A percentile compares a stretch with the other conserved stretches of the same genome.
Conservation (phyloP, 2,329 filamentous ascomycete species). For the Penicillium sp. region DNA sequence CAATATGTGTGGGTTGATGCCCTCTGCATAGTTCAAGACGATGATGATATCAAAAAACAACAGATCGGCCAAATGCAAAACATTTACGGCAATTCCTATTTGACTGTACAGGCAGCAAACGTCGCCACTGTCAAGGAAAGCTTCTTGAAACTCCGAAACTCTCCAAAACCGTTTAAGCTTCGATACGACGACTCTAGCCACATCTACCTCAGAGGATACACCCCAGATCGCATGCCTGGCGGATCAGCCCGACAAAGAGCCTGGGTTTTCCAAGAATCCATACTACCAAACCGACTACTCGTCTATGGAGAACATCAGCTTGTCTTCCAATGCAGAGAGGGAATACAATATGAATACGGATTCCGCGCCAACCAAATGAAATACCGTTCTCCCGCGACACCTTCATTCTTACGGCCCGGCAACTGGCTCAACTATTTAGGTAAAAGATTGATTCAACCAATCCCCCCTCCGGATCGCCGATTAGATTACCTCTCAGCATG, state of each 20-base stretch:
- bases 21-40: not conserved
- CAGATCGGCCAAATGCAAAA: not conserved
- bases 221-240: not conserved
- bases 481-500: not conserved
- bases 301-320: not conserved
- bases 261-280: not conserved
- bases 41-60: not conserved
- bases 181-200: not conserved
- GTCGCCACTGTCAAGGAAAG: not conserved
- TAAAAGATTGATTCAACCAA: not conserved
- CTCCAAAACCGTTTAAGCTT: not conserved
- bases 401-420: not conserved
- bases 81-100: not conserved
- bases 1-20: not conserved
- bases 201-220: not conserved
- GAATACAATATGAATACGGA: not conserved
- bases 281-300: not conserved
- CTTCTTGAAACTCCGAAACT: not conserved
- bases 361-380: not conserved
- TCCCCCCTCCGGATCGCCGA: not conserved
- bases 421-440: not conserved
- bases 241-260: not conserved
- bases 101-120: not conserved
- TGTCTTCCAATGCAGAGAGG: not conserved
- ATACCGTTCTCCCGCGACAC: not conserved